Percentiles rank a stretch among this genome's conserved stretches.
phyloP scores from a whole-genome alignment of 2,329 filamentous ascomycete genomes.

The Epichloe typhina region DNA sequence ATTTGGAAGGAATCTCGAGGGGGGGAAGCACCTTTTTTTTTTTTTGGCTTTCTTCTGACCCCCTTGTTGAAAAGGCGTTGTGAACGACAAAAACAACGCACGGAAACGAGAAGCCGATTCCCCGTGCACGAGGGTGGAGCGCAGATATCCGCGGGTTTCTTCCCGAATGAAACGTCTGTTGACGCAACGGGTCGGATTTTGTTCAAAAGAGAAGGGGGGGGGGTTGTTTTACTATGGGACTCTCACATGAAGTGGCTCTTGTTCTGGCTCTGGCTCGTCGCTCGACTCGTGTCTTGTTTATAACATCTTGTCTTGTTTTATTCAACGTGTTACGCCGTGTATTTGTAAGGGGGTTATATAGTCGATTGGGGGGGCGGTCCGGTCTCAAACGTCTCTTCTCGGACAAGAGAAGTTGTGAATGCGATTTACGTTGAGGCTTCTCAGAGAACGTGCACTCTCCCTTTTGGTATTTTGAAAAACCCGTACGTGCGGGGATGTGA shows the following conservation, averaged over 20 bases:
- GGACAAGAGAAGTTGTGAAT: too few relatives aligned
- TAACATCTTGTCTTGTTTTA: slow-evolving; percentile 2
- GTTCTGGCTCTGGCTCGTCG: neutral
- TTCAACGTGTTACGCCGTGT: neutral
- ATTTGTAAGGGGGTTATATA: too few relatives aligned
- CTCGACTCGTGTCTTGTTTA: neutral
- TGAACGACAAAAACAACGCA: neutral
- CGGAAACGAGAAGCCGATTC: too few relatives aligned
- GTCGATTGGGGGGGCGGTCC: too few relatives aligned
- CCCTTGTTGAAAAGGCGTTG: neutral
- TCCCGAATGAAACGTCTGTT: too few relatives aligned
- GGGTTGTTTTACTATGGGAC: neutral
- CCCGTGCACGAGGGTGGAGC: too few relatives aligned
- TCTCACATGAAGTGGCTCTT: neutral
- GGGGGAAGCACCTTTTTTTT: neutral
- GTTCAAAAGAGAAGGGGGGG: neutral
- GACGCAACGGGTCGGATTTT: neutral
- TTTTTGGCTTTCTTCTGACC: neutral
- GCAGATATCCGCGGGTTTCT: too few relatives aligned
- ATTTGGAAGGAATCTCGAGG: neutral
- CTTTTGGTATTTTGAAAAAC: too few relatives aligned
- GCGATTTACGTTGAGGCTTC: too few relatives aligned
- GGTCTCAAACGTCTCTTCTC: too few relatives aligned
- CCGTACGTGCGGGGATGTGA: too few relatives aligned
- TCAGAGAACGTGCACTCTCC: too few relatives aligned